Evolutionary conservation across 768 basidiomycete species (phyloP), one percentile per base, ranked within the genome.

Genomic region (Tylopilus sp.): DNA sequence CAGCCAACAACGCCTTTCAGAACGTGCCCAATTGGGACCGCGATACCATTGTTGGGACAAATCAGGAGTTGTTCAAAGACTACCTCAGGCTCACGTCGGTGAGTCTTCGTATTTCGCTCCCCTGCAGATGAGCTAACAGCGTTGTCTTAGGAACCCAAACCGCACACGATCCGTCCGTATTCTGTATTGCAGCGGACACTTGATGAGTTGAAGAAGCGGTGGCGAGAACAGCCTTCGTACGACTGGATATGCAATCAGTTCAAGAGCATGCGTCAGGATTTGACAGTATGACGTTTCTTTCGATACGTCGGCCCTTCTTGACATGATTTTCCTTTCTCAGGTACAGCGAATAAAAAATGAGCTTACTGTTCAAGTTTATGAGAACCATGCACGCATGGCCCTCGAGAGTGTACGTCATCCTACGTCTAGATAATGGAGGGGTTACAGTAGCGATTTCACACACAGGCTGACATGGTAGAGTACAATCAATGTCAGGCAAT

Each of bases 301-400:
- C 1, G 6, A 39, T 13, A 8, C 28, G 11, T 12, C 35, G 12
- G 21, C 5, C 35, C 21, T 26, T 50, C 44, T 46, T 58, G 52
- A 52, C 49, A 28, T 48, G 36, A 36, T 52, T 47, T 42, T 40
- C 51, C 46, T 59, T 41, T 35, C 40, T 21, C 40, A 98, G 95
- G 95, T 99, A 21, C 97, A 99, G 74, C 86, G 97, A 28, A 97
- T 99, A 59, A 98, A 97, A 75, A 98, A 97, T 60, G 91, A 95
- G 49, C 97, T 99, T 63, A 98, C 97, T 7, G 93, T 95, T 23
- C 80, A 87, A 68, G 97, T 97, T 11, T 99, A 99, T 65, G 97
- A 99, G 68, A 97, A 95, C 35, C 97, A 99, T 72, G 97, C 92
- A 22, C 85, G 97, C 30, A 95, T 98, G 77, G 97, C 97, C 40